Evolutionary conservation across 1,139 yeast genomes (phyloP).

Genomic region (Sugiyamaella grinbergsii): DNA sequence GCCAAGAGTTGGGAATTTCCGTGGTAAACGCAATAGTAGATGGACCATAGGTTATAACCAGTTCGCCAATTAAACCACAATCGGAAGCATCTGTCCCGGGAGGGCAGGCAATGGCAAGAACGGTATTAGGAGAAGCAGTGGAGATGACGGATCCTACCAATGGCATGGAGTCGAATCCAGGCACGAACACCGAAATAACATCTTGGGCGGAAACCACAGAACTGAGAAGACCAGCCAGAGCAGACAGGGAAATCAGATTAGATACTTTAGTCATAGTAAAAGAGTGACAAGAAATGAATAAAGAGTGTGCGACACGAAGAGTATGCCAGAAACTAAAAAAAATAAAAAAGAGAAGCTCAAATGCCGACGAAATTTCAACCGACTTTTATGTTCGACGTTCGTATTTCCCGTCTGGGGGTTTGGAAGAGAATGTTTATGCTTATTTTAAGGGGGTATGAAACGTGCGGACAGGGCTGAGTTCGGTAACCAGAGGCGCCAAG

Average conservation of each 20-base stretch:
- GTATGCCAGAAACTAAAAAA: not conserved
- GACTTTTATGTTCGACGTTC: too few species aligned
- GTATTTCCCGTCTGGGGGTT: too few species aligned
- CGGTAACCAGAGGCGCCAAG: too few species aligned
- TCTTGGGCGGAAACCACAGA: not conserved
- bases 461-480: too few species aligned
- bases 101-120: constrained; percentile 13
- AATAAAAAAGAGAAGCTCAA: not conserved
- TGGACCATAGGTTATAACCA: constrained; percentile 15
- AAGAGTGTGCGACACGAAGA: too few species aligned
- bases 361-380: too few species aligned
- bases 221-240: not conserved
- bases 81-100: constrained; percentile 13
- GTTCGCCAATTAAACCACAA: constrained; percentile 9
- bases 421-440: too few species aligned
- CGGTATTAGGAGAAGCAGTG: constrained; percentile 11
- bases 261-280: not conserved
- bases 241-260: not conserved
- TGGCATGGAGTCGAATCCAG: constrained; percentile 17
- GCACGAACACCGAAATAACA: constrained; percentile 13
- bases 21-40: constrained; percentile 10
- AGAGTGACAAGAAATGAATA: not conserved
- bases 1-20: constrained; percentile 1
- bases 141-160: constrained; percentile 14
- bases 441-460: too few species aligned